A percentile compares a stretch with the other conserved stretches of the same genome.
These are phyloP conservation scores for Cladosporium velox DNA, from an alignment of 2,329 filamentous ascomycete genomes.

Conservation along the genomic window DNA sequence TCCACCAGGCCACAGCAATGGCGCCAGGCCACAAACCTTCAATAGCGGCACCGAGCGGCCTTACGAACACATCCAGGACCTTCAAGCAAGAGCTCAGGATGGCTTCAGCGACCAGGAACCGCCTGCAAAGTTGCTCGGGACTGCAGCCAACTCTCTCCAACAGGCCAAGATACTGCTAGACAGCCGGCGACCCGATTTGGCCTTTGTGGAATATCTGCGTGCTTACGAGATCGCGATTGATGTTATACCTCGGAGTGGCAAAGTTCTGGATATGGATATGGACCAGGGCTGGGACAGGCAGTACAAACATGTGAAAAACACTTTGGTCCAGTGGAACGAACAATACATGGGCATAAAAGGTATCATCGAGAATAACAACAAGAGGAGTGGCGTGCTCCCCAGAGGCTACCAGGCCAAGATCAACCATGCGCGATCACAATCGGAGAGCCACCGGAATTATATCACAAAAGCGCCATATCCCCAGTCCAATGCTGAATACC, in stretches of 20 bases:
- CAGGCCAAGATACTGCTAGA: constrained; percentile 61
- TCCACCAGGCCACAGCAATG: constrained; percentile 19
- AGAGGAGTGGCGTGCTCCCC: constrained; percentile 52
- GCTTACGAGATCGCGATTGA: constrained; percentile 78
- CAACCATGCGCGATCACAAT: constrained; percentile 22
- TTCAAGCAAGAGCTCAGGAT: constrained; percentile 43
- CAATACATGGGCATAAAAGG: constrained; percentile 51
- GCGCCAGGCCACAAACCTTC: constrained; percentile 14
- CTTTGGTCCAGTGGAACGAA: constrained; percentile 37
- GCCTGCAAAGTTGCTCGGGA: constrained; percentile 41
- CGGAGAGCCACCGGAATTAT: constrained; percentile 25
- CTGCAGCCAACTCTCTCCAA: constrained; percentile 45
- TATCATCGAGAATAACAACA: constrained; percentile 55
- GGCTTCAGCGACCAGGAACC: constrained; percentile 33
- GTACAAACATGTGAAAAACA: constrained; percentile 46
- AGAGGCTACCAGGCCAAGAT: constrained; percentile 18
- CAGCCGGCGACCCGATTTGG: constrained; percentile 64
- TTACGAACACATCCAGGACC: constrained; percentile 46
- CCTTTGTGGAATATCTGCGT: constrained; percentile 80
- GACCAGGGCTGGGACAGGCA: constrained; percentile 19
- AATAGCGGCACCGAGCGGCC: constrained; percentile 26
- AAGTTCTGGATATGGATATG: constrained; percentile 17
- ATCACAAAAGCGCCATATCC: constrained; percentile 20
- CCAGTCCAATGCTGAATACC: constrained; percentile 14
- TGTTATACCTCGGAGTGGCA: constrained; percentile 67